Base-by-base conservation (phyloP, 2,329 filamentous ascomycete species). In the Pestalotiopsis sp. region DNA sequence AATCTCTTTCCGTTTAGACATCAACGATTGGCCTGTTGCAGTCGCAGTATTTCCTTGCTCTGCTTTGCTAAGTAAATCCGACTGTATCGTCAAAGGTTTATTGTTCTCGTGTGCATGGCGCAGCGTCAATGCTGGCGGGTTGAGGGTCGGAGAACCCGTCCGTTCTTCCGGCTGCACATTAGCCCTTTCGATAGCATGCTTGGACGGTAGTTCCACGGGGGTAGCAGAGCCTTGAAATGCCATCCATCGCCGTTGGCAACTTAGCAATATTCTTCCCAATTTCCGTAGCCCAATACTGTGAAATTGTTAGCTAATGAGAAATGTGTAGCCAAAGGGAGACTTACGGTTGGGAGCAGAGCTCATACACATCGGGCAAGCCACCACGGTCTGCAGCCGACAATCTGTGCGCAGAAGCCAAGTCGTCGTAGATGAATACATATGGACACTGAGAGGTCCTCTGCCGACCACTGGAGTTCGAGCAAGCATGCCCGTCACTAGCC, bases 401-500 rank as follows among this genome's bases (percentile, higher is more conserved):
- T 39, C n/a, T 38, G n/a, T 57, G 25, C 5, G 64, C 49, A 13
- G 49, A 17, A 45, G 64, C 13, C 39, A 66, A 57, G 14, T 66
- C 41, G 3, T 66, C 41, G 64, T 45, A 66, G 12, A 66, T 27
- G n/a, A 66, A 56, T 23, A 66, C 13, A 20, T 57, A 56, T 6
- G 64, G 49, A 20, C 39, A 64, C 20, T 25, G 12, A 45, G 23
- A 57, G 3, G n/a, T 25, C 23, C 7, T 45, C 1, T 58, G 20
- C 64, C 13, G 17, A 20, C 20, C 20, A 5, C 31, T 17, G 27
- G 20, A 7, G 27, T 56, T 31, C 20, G 49, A 56, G 25, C 45
- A 65, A 65, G n/a, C 58, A 17, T 27, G 64, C 14, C 64, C 27
- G 27, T 66, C 25, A 59, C 49, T 45, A 41, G 73, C 74, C 39